These are phyloP conservation scores for Beauveria medogensis DNA, from an alignment of 2,329 filamentous ascomycete species.

Conservation along the genomic window DNA sequence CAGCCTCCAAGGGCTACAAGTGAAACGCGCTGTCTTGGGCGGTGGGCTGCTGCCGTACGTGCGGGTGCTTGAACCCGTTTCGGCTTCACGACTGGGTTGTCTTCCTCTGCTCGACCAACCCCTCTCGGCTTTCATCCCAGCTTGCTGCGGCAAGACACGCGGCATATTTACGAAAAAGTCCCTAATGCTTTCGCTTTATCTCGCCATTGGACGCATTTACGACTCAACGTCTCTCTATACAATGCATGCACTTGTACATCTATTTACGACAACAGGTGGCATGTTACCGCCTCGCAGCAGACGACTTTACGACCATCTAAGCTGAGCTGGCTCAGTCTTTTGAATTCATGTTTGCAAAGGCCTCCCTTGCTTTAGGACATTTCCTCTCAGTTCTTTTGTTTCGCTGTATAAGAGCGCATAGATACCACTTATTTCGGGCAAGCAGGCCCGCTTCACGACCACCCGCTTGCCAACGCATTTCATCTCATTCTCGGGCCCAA, in stretches of 20 bases:
- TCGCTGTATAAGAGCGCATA: neutral
- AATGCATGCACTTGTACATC: neutral
- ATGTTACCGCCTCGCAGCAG: neutral
- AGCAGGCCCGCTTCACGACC: neutral
- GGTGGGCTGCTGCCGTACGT: constrained; percentile 35
- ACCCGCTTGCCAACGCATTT: neutral
- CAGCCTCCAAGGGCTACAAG: constrained; percentile 36
- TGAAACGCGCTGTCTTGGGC: constrained; percentile 20
- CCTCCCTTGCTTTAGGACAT: neutral
- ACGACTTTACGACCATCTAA: neutral
- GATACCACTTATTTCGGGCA: neutral
- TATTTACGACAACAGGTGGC: neutral
- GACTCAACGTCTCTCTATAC: neutral
- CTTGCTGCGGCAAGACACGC: constrained; percentile 21
- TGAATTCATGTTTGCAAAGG: neutral
- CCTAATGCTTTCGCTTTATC: too few relatives aligned
- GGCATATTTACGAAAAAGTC: neutral
- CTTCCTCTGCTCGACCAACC: constrained; percentile 40
- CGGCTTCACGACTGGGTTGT: constrained; percentile 35
- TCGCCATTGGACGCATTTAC: neutral
- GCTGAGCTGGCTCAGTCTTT: neutral
- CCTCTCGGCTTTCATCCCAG: constrained; percentile 42
- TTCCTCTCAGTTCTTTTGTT: too few relatives aligned
- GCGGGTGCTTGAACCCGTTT: constrained; percentile 33
- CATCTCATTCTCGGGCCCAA: neutral